Evolutionary conservation across 495 filamentous ascomycete genomes (phyloP), one percentile per base, ranked within the genome.

Genomic region (Aspergillus heteromorphus): DNA sequence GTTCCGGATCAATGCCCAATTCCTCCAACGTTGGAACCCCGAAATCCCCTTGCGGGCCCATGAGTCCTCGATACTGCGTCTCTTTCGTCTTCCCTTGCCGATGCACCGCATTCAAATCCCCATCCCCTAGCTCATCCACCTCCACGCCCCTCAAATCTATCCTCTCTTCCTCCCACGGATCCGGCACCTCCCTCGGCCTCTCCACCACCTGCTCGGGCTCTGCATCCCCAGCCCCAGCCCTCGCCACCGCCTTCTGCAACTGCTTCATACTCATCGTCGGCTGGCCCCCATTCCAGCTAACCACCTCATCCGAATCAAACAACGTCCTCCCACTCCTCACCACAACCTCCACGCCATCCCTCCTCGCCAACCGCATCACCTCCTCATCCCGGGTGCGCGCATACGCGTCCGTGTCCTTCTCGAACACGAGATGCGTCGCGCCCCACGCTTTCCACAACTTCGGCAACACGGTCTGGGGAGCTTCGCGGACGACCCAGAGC

Each of bases 341-440:
- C 25, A 88, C 71, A 0, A 88, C 81, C 56, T 87, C 62, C 10
- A 88, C 82, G 0, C 85, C 86, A 1, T 79, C 81, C 43, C 83
- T 67, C 55, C 79, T 72, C 1, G 85, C 86, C 27, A 82, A 54
- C 5, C 70, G 64, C 13, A 77, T 68, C 29, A 88, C 73, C 8
- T 63, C 61, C 38, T 64, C 71, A 65, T 89, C 86, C 31, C 86
- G 65, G 14, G 82, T 74, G 9, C 76, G 70, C 4, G 79, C 86
- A 63, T 88, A 88, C 0, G 83, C 74, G 68, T 88, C 86, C 2
- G 83, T 86, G 54, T 89, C 86, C 57, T 84, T 86, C 63, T 88
- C 85, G 59, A 88, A 89, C 0, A 87, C 86, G 3, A 88, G 65
- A 70, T 88, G 86, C 0, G 83, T 83, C 21, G 87, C 79, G 17